phyloP scores from a whole-genome alignment of 768 basidiomycete species.

The Sarcodon sp. region DNA sequence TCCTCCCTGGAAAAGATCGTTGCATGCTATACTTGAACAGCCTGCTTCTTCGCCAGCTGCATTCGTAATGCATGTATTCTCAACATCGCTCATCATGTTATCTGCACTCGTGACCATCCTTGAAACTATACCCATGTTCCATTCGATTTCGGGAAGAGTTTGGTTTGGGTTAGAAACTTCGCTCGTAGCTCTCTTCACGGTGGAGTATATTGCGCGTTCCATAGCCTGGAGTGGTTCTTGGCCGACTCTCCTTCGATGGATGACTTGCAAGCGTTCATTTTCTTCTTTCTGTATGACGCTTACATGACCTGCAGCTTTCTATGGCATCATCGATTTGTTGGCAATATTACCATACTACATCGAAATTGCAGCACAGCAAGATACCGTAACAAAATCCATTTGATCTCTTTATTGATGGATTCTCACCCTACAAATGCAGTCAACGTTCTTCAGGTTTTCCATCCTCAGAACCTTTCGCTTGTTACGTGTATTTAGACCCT shows the following conservation, averaged over 20 bases:
- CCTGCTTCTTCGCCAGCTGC: slow-evolving; percentile 68
- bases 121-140: slow-evolving; percentile 71
- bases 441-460: slow-evolving; percentile 81
- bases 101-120: slow-evolving; percentile 68
- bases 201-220: slow-evolving; percentile 67
- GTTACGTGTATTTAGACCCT: slow-evolving; percentile 80
- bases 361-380: slow-evolving; percentile 71
- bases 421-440: slow-evolving; percentile 25
- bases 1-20: slow-evolving; percentile 47
- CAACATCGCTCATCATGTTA: slow-evolving; percentile 58
- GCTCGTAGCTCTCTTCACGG: slow-evolving; percentile 74
- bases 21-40: slow-evolving; percentile 66
- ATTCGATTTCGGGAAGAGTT: slow-evolving; percentile 49
- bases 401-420: background rate
- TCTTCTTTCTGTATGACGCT: background rate
- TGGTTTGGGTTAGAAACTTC: slow-evolving; percentile 88
- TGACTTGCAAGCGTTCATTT: slow-evolving; percentile 37
- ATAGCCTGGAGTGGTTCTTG: slow-evolving; percentile 66
- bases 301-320: slow-evolving; percentile 40
- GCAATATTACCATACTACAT: slow-evolving; percentile 86
- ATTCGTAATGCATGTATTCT: slow-evolving; percentile 60
- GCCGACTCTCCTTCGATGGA: slow-evolving; percentile 50
- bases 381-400: slow-evolving; percentile 45
- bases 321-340: slow-evolving; percentile 74
- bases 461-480: slow-evolving; percentile 86